A percentile compares a stretch with the other conserved stretches of the same genome.
Conservation (phyloP, 108 stramenopile genomes). For the Nannochloropsis gaditana region DNA sequence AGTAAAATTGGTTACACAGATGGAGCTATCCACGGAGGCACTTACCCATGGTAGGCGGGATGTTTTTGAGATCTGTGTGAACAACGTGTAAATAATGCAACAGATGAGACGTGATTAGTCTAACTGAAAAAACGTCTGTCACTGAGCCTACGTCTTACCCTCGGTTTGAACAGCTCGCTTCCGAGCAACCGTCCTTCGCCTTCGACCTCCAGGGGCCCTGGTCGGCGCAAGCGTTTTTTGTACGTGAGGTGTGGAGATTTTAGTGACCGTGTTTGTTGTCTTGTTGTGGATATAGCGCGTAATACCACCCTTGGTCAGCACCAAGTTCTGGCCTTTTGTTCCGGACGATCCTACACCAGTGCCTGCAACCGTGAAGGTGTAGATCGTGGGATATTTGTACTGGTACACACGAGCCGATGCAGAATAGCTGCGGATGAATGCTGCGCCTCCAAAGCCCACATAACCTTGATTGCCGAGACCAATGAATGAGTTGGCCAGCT, state of each 20-base stretch:
- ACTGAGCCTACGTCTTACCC: too few species aligned
- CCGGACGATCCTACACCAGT: not conserved
- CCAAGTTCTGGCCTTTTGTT: not conserved
- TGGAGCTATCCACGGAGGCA: too few species aligned
- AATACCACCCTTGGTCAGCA: not conserved
- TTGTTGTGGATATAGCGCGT: not conserved
- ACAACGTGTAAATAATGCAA: too few species aligned
- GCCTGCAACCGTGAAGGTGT: not conserved
- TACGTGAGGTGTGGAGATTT: not conserved
- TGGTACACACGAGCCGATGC: not conserved
- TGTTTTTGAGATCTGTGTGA: too few species aligned
- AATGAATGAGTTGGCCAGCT: not conserved
- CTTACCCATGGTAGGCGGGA: not conserved
- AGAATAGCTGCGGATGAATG: not conserved
- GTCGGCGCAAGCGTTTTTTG: not conserved
- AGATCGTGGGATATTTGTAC: not conserved
- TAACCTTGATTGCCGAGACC: not conserved
- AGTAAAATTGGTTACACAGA: too few species aligned
- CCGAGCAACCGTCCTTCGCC: not conserved
- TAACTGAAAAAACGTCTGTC: too few species aligned
- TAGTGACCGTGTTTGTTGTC: not conserved
- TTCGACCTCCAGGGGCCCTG: not conserved
- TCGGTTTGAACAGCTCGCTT: slow-evolving; percentile 12
- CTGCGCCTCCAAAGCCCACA: not conserved
- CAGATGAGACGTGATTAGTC: too few species aligned